Base-by-base conservation (phyloP, 1,139 yeast species). In the Kodamaea plutei region DNA sequence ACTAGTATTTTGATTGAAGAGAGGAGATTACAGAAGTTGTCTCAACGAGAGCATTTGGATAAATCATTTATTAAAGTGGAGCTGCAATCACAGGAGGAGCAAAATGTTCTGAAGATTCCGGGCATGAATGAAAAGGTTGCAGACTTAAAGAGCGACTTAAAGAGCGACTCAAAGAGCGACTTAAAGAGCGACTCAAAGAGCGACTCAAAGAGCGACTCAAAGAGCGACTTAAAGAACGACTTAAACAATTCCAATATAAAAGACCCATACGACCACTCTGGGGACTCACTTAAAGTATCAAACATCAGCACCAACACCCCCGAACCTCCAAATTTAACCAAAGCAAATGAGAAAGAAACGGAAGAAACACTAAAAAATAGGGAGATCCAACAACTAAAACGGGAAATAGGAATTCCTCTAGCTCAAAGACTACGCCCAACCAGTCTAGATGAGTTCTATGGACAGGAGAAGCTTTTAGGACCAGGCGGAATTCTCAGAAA, bases 351-450 rank as follows among this genome's bases (percentile, higher is more conserved):
- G 8, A 30, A 40, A 22, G 44, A 40, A 25, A n/a, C n/a, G n/a
- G n/a, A n/a, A n/a, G n/a, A n/a, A n/a, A n/a, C n/a, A n/a, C n/a
- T n/a, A n/a, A n/a, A n/a, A n/a, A n/a, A n/a, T n/a, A n/a, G n/a
- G n/a, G n/a, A n/a, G n/a, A 30, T 42, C 14, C 30, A 33, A 14
- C 60, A 62, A 29, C 47, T 80, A 18, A 65, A 58, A 38, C 58
- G 70, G 28, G 74, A 73, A 16, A 55, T 75, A 0, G 63, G 64
- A 25, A 47, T 75, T n/a, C 98, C 98, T 0, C 58, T 91, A 12
- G 93, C 96, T 4, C 97, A 91, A 50, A 69, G 85, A 35, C 69
- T 88, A 15, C 67, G 97, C 11, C 99, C 99, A 0, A 65, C 64
- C 24, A 61, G 72, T 1, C 56, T 91, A 13, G 78, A 76, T 15